Evolutionary conservation across 2,329 filamentous ascomycete species (phyloP).

Genomic region (Metarhizium rileyi): DNA sequence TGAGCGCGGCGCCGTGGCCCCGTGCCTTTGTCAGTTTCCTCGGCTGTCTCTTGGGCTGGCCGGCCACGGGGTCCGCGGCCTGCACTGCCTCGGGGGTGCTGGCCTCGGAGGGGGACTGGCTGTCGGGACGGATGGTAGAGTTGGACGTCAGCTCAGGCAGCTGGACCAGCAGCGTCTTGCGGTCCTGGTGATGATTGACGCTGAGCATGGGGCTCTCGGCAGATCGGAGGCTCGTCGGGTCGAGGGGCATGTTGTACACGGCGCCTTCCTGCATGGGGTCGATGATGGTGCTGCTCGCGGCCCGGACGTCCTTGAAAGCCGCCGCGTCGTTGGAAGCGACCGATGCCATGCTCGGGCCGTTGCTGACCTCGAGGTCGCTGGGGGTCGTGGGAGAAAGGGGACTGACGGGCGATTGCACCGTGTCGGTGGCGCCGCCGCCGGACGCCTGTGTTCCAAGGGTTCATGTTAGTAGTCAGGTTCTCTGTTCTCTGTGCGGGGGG

Average conservation of each 20-base stretch:
- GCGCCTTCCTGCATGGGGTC: constrained; percentile 23
- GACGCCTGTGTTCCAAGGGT: background rate
- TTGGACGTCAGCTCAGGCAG: background rate
- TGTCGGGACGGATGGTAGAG: constrained; percentile 13
- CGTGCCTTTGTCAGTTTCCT: constrained; percentile 34
- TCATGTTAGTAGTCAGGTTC: too few relatives aligned
- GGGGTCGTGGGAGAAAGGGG: constrained; percentile 14
- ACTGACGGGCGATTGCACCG: constrained; percentile 1
- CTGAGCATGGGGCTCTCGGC: constrained; percentile 18
- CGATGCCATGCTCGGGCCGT: constrained; percentile 3
- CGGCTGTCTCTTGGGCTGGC: constrained; percentile 25
- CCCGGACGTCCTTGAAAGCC: background rate
- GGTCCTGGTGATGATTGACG: constrained; percentile 5
- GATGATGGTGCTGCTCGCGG: constrained; percentile 8
- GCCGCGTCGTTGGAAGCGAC: constrained; percentile 3
- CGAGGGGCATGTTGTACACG: constrained; percentile 23
- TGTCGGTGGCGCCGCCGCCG: background rate
- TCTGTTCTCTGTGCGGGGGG: background rate
- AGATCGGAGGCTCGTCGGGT: constrained; percentile 15
- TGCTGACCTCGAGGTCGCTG: constrained; percentile 1
- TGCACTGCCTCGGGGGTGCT: constrained; percentile 16
- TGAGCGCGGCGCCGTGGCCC: constrained; percentile 25
- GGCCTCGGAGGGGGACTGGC: constrained; percentile 24
- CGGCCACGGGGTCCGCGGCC: constrained; percentile 11
- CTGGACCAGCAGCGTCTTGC: background rate